Conservation (phyloP, 805 yeast species). For the Ogataea naganishii region DNA sequence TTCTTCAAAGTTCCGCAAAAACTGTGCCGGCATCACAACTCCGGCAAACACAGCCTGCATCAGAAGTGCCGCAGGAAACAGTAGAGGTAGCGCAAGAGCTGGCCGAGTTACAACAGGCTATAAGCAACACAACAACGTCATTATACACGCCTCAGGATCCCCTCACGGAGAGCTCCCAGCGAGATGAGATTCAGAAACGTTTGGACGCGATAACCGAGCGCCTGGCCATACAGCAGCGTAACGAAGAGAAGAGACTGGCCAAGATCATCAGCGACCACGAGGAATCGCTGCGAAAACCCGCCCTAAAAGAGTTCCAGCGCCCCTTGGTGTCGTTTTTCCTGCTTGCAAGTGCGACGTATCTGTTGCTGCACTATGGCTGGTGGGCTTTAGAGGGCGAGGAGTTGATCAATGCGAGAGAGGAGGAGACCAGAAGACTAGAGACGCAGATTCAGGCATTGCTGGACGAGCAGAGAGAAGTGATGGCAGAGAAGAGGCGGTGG, state of each 20-base stretch:
- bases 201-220: slow-evolving; percentile 15
- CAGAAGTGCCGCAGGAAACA: too few species aligned
- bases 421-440: slow-evolving; percentile 15
- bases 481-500: slow-evolving; percentile 11
- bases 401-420: slow-evolving; percentile 14
- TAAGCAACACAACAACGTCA: slow-evolving; percentile 7
- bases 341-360: slow-evolving; percentile 23
- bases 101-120: background rate
- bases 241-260: slow-evolving; percentile 13
- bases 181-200: slow-evolving; percentile 19
- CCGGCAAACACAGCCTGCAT: too few species aligned
- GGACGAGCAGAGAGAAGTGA: slow-evolving; percentile 13
- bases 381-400: slow-evolving; percentile 22
- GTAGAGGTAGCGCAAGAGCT: slow-evolving; percentile 1
- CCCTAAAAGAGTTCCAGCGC: slow-evolving; percentile 22
- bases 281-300: slow-evolving; percentile 18
- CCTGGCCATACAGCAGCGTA: slow-evolving; percentile 13
- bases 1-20: too few species aligned
- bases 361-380: slow-evolving; percentile 24
- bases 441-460: slow-evolving; percentile 16
- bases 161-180: slow-evolving; percentile 17
- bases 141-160: slow-evolving; percentile 22
- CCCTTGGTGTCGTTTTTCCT: slow-evolving; percentile 24
- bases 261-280: slow-evolving; percentile 10
- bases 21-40: too few species aligned